Percentiles rank a stretch among this genome's conserved stretches.
Conservation (phyloP, 129 eudicot genomes). For the Centrapalus pauciflorus region DNA sequence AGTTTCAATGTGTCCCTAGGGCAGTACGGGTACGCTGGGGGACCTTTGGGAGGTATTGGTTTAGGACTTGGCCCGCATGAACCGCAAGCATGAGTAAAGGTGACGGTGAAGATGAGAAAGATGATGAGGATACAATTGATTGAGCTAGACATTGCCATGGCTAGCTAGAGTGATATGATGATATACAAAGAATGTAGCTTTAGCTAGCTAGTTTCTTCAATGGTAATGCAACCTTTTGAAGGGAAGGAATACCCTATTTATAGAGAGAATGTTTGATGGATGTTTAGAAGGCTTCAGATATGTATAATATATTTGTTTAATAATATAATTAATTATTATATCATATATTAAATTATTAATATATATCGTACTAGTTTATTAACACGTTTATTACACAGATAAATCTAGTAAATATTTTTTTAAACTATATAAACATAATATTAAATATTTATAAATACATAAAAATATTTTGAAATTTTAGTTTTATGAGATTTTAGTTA, state of each 20-base stretch:
- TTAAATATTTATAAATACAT: too few relatives aligned
- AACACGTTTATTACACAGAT: too few relatives aligned
- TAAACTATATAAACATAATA: too few relatives aligned
- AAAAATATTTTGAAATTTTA: too few relatives aligned
- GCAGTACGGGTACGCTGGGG: slow-evolving; percentile 50
- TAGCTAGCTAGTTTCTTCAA: slow-evolving; percentile 16
- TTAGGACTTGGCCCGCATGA: slow-evolving; percentile 23
- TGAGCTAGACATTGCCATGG: slow-evolving; percentile 34
- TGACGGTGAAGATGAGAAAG: slow-evolving; percentile 36
- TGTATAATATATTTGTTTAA: slow-evolving; percentile 2
- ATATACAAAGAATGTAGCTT: background rate
- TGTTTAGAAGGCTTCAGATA: slow-evolving; percentile 4
- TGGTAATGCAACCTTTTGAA: slow-evolving; percentile 15
- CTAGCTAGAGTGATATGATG: background rate
- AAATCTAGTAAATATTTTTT: too few relatives aligned
- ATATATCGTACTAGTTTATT: too few relatives aligned
- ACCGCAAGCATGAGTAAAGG: slow-evolving; percentile 41
- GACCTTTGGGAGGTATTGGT: slow-evolving; percentile 32
- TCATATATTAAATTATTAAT: too few relatives aligned
- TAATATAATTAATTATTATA: background rate
- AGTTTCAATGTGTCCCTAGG: slow-evolving; percentile 70
- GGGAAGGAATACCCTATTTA: slow-evolving; percentile 27
- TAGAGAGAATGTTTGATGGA: slow-evolving; percentile 37
- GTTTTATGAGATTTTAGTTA: too few relatives aligned
- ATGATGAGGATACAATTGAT: slow-evolving; percentile 29